These are phyloP conservation scores for Rutstroemia sp. DNA, from an alignment of 2,329 filamentous ascomycete genomes.

Conservation along the genomic window DNA sequence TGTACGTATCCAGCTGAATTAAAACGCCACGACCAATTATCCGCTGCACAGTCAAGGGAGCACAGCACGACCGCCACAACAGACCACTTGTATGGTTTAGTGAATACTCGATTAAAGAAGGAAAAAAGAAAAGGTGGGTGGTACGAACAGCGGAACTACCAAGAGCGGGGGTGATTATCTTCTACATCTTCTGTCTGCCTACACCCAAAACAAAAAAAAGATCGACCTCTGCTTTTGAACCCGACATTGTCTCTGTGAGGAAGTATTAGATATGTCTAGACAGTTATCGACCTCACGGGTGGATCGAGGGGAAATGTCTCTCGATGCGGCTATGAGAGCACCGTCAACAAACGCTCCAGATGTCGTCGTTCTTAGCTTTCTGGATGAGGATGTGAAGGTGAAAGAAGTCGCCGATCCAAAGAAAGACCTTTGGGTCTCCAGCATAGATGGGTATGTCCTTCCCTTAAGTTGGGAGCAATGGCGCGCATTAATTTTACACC, in stretches of 20 bases:
- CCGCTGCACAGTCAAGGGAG: background rate
- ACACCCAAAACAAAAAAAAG: no score
- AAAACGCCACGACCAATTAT: constrained; percentile 2
- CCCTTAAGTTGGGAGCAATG: background rate
- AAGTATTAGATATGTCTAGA: background rate
- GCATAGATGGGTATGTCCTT: constrained; percentile 39
- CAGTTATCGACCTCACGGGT: background rate
- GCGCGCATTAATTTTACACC: background rate
- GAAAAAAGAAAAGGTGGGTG: constrained; percentile 4
- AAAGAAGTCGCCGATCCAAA: constrained; percentile 33
- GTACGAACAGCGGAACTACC: background rate
- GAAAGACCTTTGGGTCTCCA: constrained; percentile 43
- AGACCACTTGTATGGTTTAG: background rate
- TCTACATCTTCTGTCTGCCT: background rate
- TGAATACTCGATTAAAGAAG: background rate
- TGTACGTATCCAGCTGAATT: background rate
- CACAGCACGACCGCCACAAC: background rate
- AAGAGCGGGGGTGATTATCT: constrained; percentile 3
- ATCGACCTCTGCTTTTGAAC: no score
- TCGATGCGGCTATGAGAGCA: constrained; percentile 36
- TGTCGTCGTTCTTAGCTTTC: constrained; percentile 34
- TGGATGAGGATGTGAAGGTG: constrained; percentile 27
- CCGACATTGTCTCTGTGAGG: background rate
- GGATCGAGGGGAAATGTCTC: constrained; percentile 19
- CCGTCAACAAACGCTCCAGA: constrained; percentile 32